A percentile compares a stretch with the other conserved stretches of the same genome.
Conservation (phyloP, 2,329 filamentous ascomycete species). For the Penicillium sp. region DNA sequence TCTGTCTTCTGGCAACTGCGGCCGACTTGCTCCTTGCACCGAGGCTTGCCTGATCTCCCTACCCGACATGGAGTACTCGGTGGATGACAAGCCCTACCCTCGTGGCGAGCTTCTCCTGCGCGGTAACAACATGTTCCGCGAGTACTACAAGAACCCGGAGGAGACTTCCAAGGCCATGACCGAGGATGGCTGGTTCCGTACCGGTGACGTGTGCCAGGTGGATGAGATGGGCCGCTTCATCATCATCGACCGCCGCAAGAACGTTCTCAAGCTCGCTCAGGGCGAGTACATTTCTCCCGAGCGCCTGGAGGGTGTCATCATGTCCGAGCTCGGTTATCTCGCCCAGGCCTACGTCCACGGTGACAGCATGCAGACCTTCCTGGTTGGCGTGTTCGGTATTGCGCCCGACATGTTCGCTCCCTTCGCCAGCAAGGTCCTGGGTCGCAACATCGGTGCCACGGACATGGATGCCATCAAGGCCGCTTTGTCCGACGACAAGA, state of each 20-base stretch:
- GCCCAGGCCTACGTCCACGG: constrained; percentile 87
- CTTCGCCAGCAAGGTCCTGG: constrained; percentile 75
- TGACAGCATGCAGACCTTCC: constrained; percentile 73
- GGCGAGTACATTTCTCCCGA: constrained; percentile 98
- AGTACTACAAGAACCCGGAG: constrained; percentile 86
- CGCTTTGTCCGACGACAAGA: constrained; percentile 65
- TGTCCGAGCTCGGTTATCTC: constrained; percentile 75
- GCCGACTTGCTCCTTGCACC: constrained; percentile 62
- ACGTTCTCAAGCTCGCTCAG: constrained; percentile 96
- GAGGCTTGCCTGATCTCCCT: constrained; percentile 84
- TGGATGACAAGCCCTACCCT: constrained; percentile 82
- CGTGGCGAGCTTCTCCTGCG: constrained; percentile 86
- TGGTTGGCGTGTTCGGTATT: constrained; percentile 86
- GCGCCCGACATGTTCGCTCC: constrained; percentile 79
- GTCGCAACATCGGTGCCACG: constrained; percentile 60
- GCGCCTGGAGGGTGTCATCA: constrained; percentile 91
- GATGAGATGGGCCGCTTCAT: constrained; percentile 83
- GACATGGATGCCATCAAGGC: constrained; percentile 67
- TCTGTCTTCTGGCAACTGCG: constrained; percentile 76
- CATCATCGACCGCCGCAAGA: constrained; percentile 97
- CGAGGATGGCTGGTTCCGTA: constrained; percentile 93
- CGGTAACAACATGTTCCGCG: constrained; percentile 74
- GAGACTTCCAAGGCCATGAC: constrained; percentile 83
- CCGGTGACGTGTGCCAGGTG: constrained; percentile 83
- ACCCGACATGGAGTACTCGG: constrained; percentile 89